A percentile compares a stretch with the other conserved stretches of the same genome.
Conservation (phyloP, 192 early-diverging fungal genomes). For the Backusella tuberculispora region DNA sequence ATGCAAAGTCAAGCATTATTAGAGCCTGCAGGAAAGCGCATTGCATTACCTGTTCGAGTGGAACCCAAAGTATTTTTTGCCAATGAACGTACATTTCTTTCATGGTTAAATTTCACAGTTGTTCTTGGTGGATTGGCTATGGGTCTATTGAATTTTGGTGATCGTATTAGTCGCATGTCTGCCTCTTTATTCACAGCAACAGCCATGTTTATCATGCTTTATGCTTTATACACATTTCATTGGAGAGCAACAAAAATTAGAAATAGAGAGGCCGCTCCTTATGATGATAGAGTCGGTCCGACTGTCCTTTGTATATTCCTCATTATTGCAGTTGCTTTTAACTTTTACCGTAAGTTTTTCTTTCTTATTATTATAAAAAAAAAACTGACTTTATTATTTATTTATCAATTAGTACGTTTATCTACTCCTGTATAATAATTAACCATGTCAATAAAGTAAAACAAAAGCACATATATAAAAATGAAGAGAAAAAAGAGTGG, state of each 20-base stretch:
- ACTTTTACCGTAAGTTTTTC: constrained; percentile 60
- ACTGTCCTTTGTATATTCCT: constrained; percentile 70
- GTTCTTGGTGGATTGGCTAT: constrained; percentile 77
- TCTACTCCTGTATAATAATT: not conserved
- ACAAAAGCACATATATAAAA: not conserved
- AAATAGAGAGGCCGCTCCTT: constrained; percentile 73
- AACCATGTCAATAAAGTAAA: not conserved
- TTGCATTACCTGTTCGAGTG: constrained; percentile 72
- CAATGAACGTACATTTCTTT: constrained; percentile 91
- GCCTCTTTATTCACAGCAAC: constrained; percentile 58
- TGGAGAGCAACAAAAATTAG: constrained; percentile 81
- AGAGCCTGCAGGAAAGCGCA: constrained; percentile 54
- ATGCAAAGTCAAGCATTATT: constrained; percentile 17
- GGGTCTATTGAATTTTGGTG: constrained; percentile 83
- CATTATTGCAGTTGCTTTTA: constrained; percentile 64
- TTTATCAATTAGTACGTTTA: not conserved
- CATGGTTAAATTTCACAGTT: constrained; percentile 86
- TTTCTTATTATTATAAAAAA: not conserved
- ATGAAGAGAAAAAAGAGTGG: not conserved
- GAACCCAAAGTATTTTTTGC: constrained; percentile 95
- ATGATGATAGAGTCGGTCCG: constrained; percentile 78
- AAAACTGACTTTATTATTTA: not conserved
- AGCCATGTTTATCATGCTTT: constrained; percentile 76
- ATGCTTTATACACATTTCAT: constrained; percentile 75
- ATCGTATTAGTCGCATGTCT: constrained; percentile 56